A percentile compares a stretch with the other conserved stretches of the same genome.
Conservation (phyloP, 371 early-diverging fungal genomes). For the Mortierella sp. region DNA sequence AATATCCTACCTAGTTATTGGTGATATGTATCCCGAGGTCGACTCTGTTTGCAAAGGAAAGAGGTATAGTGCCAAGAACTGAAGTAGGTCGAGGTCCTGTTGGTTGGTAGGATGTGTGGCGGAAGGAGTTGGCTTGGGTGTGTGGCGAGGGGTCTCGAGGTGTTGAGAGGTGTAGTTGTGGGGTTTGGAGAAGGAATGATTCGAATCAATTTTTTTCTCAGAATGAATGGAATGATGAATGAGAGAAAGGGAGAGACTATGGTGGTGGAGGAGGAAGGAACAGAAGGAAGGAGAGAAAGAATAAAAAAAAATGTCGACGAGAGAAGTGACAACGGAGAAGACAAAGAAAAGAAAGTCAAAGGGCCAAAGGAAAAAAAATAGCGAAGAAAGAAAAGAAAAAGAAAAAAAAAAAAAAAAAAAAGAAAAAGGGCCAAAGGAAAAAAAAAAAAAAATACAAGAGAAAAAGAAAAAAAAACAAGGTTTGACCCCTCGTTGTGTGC, state of each 20-base stretch:
- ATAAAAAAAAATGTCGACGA: not conserved
- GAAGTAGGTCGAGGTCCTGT: too few relatives aligned
- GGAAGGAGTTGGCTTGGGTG: too few relatives aligned
- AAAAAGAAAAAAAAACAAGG: constrained; percentile 7
- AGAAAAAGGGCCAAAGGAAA: not conserved
- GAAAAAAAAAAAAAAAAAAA: not conserved
- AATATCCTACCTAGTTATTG: too few relatives aligned
- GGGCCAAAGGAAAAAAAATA: too few relatives aligned
- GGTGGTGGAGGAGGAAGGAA: not conserved
- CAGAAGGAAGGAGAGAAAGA: not conserved
- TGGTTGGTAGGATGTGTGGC: too few relatives aligned
- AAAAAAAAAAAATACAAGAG: not conserved
- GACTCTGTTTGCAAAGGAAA: too few relatives aligned
- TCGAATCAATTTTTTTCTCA: not conserved
- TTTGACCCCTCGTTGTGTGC: not conserved
- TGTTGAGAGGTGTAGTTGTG: not conserved
- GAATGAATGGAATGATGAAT: not conserved
- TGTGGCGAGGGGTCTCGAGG: not conserved
- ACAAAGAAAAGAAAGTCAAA: not conserved
- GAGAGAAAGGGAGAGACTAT: not conserved
- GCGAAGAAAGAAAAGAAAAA: not conserved
- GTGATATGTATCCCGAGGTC: too few relatives aligned
- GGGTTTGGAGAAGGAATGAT: not conserved
- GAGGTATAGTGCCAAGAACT: too few relatives aligned
- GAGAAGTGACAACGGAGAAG: not conserved